Evolutionary conservation across 2,329 filamentous ascomycete genomes (phyloP), one percentile per base, ranked within the genome.

Genomic region (Alternaria sp.): DNA sequence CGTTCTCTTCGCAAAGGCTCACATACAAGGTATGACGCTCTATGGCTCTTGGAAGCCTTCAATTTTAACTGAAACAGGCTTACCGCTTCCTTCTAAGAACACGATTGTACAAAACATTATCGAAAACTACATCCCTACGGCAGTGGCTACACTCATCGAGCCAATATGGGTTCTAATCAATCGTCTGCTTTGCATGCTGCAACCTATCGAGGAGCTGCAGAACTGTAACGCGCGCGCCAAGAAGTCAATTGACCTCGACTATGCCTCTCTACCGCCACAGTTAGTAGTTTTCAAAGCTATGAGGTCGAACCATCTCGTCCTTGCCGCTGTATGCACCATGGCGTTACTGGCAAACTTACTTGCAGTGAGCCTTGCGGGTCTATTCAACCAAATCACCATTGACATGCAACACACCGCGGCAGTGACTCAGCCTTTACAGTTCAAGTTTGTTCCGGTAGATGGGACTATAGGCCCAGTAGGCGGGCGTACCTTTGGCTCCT

Each of bases 101-200:
- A 67, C 63, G 0, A 63, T 82, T 28, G 67, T 80, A 0, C 72
- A 75, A 14, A 78, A 82, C 33, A 45, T 83, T 0, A n/a, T 82
- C 0, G 74, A 80, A 42, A 82, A 80, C 45, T 87, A 86, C 48
- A 70, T 87, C 0, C 86, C 86, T 0, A 87, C 84, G 0, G 76
- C 80, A 0, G 74, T 88, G 3, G 82, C 85, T 0, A 88, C 86
- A 0, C 51, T 87, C 0, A 75, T 87, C 0, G 86, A 89, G 33
- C 85, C 86, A 0, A 78, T 84, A 1, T 86, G 86, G 82, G 72
- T 86, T 0, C 65, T 87, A 0, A 56, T 89, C 0, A 88, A 86
- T 41, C 78, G 86, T 0, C 53, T 84, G 0, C 62, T 86, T 0
- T 87, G 84, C 40, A 67, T 86, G 8, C 60, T 88, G 0, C 82